Conservation (phyloP, 257 asterid species). For the Nicotiana otophora region DNA sequence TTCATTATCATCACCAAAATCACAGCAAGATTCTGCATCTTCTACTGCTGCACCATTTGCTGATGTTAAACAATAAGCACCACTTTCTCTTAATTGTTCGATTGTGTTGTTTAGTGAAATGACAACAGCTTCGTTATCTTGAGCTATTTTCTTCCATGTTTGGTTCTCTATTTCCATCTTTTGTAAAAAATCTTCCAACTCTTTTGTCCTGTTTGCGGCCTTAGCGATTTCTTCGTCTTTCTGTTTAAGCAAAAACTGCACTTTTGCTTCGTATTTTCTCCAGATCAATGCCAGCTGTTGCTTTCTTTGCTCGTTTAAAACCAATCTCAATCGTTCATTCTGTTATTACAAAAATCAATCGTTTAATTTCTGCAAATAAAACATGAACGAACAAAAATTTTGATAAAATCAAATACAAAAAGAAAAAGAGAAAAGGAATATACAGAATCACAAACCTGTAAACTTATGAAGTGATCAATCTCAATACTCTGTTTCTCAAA, state of each 20-base stretch:
- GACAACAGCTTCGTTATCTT: slow-evolving; percentile 44
- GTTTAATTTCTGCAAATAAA: neutral
- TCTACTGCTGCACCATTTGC: slow-evolving; percentile 28
- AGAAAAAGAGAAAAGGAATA: neutral
- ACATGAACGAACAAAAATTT: neutral
- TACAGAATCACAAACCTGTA: slow-evolving; percentile 37
- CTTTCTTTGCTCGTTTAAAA: slow-evolving; percentile 47
- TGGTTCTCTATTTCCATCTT: slow-evolving; percentile 47
- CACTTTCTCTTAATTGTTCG: slow-evolving; percentile 42
- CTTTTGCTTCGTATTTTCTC: slow-evolving; percentile 45
- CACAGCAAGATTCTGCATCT: slow-evolving; percentile 65
- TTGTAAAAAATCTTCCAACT: slow-evolving; percentile 37
- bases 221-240: slow-evolving; percentile 55
- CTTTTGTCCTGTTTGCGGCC: slow-evolving; percentile 34
- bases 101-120: slow-evolving; percentile 43
- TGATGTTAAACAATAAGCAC: neutral
- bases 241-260: slow-evolving; percentile 30
- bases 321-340: slow-evolving; percentile 58
- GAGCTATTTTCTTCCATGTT: slow-evolving; percentile 53
- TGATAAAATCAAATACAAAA: neutral
- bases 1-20: neutral
- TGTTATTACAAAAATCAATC: slow-evolving; percentile 16
- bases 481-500: slow-evolving; percentile 43
- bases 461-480: slow-evolving; percentile 42
- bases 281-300: slow-evolving; percentile 28